Evolutionary conservation across 192 early-diverging fungal species (phyloP), one percentile per base, ranked within the genome.

Genomic region (Chytriomyces sp.): DNA sequence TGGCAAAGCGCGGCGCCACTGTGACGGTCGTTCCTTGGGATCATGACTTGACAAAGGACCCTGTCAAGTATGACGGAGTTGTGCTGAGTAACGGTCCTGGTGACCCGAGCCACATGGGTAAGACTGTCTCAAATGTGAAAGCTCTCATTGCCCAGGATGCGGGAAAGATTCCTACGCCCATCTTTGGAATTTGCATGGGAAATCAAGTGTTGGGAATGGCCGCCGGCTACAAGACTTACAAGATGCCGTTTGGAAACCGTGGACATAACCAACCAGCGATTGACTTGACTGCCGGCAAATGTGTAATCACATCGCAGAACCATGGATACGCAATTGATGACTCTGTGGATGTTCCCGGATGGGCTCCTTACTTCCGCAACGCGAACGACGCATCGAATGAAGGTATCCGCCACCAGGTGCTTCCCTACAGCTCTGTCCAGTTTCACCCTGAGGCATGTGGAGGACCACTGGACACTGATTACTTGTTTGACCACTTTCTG

Each of bases 111-210:
- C 82, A 88, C 72, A 90, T 87, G 79, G 84, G 80, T 48, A 85
- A 88, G 67, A 93, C 93, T 16, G 90, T 95, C 46, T 67, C 83
- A 7, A 90, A 93, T 84, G 82, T 98, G 57, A 87, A 89, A 35
- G 84, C 82, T 0, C 86, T 93, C 47, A 82, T 77, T 50, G 23
- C 57, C 5, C 24, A 64, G 26, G 68, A 72, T 45, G 44, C 16
- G 1, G 80, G 87, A 49, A 85, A 87, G 65, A 84, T 89, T 44
- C 88, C 85, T 28, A 85, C 88, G 46, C 96, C 96, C 47, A 94
- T 98, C 73, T 98, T 98, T 80, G 96, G 96, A 69, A 98, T 98
- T 81, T 98, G 96, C 85, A 96, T 98, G 95, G 96, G 96, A 75
- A 94, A 98, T 84, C 92, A 94, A 67, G 72, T 98, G 23, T 87